These are phyloP conservation scores for Fusarium cicatricum DNA, from an alignment of 2,329 filamentous ascomycete species.

Conservation along the genomic window DNA sequence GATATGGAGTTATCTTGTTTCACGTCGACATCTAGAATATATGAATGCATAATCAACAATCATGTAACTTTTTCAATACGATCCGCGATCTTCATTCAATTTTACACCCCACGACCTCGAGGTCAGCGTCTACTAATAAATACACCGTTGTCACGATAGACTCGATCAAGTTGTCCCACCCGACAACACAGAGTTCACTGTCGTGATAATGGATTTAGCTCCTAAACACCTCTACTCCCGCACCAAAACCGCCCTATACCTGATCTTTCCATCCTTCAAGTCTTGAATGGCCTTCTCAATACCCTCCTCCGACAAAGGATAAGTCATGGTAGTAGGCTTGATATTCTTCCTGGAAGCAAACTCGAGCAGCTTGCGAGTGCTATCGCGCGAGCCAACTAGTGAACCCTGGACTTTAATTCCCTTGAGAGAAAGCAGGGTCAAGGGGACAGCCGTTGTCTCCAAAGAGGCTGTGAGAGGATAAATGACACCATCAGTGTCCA, in stretches of 20 bases:
- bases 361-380: slow-evolving; percentile 36
- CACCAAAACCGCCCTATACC: slow-evolving; percentile 43
- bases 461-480: slow-evolving; percentile 29
- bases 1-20: too few relatives aligned
- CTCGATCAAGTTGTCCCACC: too few relatives aligned
- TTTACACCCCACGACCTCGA: too few relatives aligned
- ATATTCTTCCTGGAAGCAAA: slow-evolving; percentile 42
- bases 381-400: slow-evolving; percentile 23
- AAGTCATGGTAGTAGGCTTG: slow-evolving; percentile 41
- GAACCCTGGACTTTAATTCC: slow-evolving; percentile 21
- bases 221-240: slow-evolving; percentile 24
- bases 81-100: too few relatives aligned
- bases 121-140: too few relatives aligned
- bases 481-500: slow-evolving; percentile 25
- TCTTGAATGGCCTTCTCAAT: slow-evolving; percentile 47
- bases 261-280: slow-evolving; percentile 46
- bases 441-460: slow-evolving; percentile 16
- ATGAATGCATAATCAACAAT: too few relatives aligned
- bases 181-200: too few relatives aligned
- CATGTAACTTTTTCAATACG: too few relatives aligned
- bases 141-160: too few relatives aligned
- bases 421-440: slow-evolving; percentile 27
- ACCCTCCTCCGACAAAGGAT: slow-evolving; percentile 43
- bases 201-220: too few relatives aligned
- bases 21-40: too few relatives aligned